Evolutionary conservation across 179 eudicot species (phyloP), one percentile per base, ranked within the genome.

Genomic region (Sideroxylon spinosum): DNA sequence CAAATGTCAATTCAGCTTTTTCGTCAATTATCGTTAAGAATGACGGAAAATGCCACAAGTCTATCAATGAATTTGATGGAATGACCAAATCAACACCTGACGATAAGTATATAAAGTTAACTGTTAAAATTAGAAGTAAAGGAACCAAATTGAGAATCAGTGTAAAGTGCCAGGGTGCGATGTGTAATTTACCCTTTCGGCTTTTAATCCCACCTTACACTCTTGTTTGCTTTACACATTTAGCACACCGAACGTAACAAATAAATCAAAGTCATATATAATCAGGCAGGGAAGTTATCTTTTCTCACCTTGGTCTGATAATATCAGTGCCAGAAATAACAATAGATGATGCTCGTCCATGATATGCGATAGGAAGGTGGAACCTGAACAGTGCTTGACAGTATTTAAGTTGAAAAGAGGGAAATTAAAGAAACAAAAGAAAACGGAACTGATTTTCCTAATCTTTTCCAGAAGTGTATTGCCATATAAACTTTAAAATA

Each of bases 281-380:
- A 12, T n/a, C 20, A 52, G 3, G 44, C 17, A 56, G 44, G 66
- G 74, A 55, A 56, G 46, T 44, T 78, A 53, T 16, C 23, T 32
- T 52, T 20, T 61, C 80, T 83, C 76, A 95, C 99, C 92, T 95
- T 88, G 99, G 99, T 63, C 99, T 86, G 49, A 85, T 80, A 66
- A 95, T 93, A 77, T 91, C 98, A 53, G 99, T 91, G 80, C 99
- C 99, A 68, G 99, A 93, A 76, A 91, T 85, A 78, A 95, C 97
- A 78, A 95, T 67, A 53, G 99, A 95, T 75, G 99, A 95, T 49
- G 99, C 97, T 76, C 99, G 89, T 75, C 99, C 99, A 86, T 95
- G 99, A 84, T 95, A 95, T 12, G 98, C 99, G 84, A 95, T 95
- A 67, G 99, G 98, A 82, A 95, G 87, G 81, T 88, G 88, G 75